Percentiles rank a stretch among this genome's conserved stretches.
Conservation (phyloP, 768 basidiomycete genomes). For the Leccinum variicolor region DNA sequence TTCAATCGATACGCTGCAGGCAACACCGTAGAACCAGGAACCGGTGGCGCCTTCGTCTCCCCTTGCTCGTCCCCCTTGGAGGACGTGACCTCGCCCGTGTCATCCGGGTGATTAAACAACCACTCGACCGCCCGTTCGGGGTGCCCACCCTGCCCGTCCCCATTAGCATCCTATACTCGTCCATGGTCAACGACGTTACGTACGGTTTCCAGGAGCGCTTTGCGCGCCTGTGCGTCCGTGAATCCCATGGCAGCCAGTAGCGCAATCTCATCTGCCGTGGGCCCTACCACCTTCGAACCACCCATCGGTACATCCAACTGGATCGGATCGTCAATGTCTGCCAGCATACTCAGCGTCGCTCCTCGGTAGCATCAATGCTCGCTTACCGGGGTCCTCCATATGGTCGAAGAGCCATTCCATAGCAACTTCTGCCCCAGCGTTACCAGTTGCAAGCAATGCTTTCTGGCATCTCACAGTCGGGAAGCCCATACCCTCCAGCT, state of each 20-base stretch:
- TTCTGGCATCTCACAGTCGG: constrained; percentile 82
- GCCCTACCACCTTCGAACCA: constrained; percentile 43
- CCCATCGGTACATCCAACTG: constrained; percentile 19
- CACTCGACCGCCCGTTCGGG: constrained; percentile 90
- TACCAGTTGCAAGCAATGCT: constrained; percentile 86
- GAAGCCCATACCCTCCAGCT: constrained; percentile 91
- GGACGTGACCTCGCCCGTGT: constrained; percentile 59
- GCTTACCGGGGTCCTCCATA: constrained; percentile 87
- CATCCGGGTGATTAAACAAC: constrained; percentile 93
- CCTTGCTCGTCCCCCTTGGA: constrained; percentile 22
- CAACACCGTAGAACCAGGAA: constrained; percentile 53
- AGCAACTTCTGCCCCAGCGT: constrained; percentile 68
- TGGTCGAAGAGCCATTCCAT: constrained; percentile 97
- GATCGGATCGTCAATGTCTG: constrained; percentile 88
- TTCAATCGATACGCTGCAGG: constrained; percentile 82
- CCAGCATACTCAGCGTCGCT: background rate
- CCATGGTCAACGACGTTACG: constrained; percentile 22
- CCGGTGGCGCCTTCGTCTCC: constrained; percentile 14
- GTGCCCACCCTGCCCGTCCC: constrained; percentile 52
- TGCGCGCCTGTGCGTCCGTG: constrained; percentile 73
- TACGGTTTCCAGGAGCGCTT: constrained; percentile 86
- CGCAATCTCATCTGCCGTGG: constrained; percentile 63
- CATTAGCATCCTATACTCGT: background rate
- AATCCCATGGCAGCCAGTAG: constrained; percentile 94
- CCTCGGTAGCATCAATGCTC: background rate